Evolutionary conservation across 2,329 filamentous ascomycete genomes (phyloP).

Genomic region (Stemphylium vesicarium): DNA sequence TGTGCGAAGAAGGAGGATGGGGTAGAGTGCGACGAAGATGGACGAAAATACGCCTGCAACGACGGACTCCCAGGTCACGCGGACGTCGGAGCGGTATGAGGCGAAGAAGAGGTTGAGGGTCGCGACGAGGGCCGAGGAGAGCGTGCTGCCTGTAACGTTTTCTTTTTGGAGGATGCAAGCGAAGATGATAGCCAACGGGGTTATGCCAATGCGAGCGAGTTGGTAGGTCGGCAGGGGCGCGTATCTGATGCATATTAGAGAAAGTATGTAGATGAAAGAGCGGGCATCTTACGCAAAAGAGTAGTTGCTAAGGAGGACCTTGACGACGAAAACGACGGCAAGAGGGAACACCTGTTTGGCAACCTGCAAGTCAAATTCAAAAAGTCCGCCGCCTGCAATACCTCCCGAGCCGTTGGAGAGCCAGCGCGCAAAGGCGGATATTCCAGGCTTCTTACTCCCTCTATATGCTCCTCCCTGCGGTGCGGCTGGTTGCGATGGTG

Average conservation of each 20-base stretch:
- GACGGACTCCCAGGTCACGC: slow-evolving; percentile 59
- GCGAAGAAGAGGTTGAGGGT: slow-evolving; percentile 60
- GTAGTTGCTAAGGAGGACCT: slow-evolving; percentile 60
- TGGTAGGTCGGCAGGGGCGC: slow-evolving; percentile 60
- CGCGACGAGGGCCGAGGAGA: slow-evolving; percentile 59
- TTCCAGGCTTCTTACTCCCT: slow-evolving; percentile 30
- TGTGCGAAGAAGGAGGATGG: slow-evolving; percentile 58
- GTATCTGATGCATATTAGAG: slow-evolving; percentile 48
- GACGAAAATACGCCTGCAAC: slow-evolving; percentile 61
- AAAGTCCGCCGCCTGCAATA: slow-evolving; percentile 61
- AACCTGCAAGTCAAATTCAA: slow-evolving; percentile 59
- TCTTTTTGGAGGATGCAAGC: slow-evolving; percentile 56
- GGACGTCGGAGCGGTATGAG: slow-evolving; percentile 53
- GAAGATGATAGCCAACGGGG: slow-evolving; percentile 58
- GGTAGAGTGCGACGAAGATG: slow-evolving; percentile 59
- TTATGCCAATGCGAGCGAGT: slow-evolving; percentile 58
- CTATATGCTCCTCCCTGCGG: slow-evolving; percentile 41
- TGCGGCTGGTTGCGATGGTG: slow-evolving; percentile 50
- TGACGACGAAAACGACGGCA: slow-evolving; percentile 58
- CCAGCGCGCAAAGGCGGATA: slow-evolving; percentile 44
- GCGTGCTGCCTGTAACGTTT: slow-evolving; percentile 55
- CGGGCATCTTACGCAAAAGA: slow-evolving; percentile 56
- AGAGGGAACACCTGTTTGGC: slow-evolving; percentile 57
- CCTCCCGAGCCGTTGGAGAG: slow-evolving; percentile 53
- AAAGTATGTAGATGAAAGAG: not conserved